These are phyloP conservation scores for Syncephalis plumigaleata DNA, from an alignment of 371 early-diverging fungal species.

Conservation along the genomic window DNA sequence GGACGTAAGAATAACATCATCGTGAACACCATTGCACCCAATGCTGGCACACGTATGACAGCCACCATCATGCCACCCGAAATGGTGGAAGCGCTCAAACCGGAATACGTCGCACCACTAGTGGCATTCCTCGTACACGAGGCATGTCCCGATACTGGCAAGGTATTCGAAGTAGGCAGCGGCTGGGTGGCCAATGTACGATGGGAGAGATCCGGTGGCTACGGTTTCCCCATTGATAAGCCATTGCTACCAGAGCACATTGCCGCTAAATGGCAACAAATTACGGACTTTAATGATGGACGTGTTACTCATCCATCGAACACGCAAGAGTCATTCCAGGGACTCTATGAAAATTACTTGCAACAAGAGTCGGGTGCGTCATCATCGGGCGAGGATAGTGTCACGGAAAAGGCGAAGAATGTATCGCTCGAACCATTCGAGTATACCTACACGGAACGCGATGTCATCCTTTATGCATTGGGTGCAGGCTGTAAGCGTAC, in stretches of 20 bases:
- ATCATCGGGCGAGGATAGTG: slow-evolving; percentile 3
- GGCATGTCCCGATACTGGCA: slow-evolving; percentile 62
- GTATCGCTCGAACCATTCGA: slow-evolving; percentile 22
- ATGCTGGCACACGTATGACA: slow-evolving; percentile 95
- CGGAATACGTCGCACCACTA: slow-evolving; percentile 92
- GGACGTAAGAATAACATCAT: slow-evolving; percentile 86
- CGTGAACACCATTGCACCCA: slow-evolving; percentile 92
- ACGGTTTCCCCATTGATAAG: slow-evolving; percentile 76
- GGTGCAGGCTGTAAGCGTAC: slow-evolving; percentile 80
- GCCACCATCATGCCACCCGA: slow-evolving; percentile 92
- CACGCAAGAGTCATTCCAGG: slow-evolving; percentile 67
- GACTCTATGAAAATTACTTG: slow-evolving; percentile 63
- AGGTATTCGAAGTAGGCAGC: slow-evolving; percentile 84
- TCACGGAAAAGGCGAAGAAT: slow-evolving; percentile 50
- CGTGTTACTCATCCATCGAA: slow-evolving; percentile 67
- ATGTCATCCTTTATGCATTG: slow-evolving; percentile 86
- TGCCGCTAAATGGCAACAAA: slow-evolving; percentile 43
- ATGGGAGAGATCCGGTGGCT: slow-evolving; percentile 84
- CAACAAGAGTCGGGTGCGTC: neutral
- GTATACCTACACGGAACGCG: slow-evolving; percentile 65
- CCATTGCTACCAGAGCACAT: slow-evolving; percentile 72
- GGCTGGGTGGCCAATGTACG: slow-evolving; percentile 84
- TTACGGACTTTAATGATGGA: slow-evolving; percentile 86
- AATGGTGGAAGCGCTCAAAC: slow-evolving; percentile 80
- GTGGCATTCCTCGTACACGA: slow-evolving; percentile 88